Evolutionary conservation across 805 yeast genomes (phyloP).

Genomic region (Starmerella davenportii): DNA sequence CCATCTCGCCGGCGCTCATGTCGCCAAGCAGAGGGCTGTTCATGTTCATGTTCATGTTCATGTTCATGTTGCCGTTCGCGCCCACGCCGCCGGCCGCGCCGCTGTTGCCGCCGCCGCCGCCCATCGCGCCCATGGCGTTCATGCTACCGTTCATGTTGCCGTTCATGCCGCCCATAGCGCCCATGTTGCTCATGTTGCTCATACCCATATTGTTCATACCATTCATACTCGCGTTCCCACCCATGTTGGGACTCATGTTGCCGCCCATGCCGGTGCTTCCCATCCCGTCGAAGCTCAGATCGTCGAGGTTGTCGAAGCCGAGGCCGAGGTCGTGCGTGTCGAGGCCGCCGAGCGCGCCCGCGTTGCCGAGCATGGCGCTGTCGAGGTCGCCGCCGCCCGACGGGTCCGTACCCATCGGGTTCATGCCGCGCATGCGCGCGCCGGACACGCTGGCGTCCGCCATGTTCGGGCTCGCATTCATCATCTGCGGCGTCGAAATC

Average conservation of each 20-base stretch:
- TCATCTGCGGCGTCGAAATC: neutral
- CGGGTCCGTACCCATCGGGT: neutral
- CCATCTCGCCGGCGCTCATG: neutral
- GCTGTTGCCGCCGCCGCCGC: slow-evolving; percentile 16
- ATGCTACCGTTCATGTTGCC: slow-evolving; percentile 2
- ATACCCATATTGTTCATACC: neutral
- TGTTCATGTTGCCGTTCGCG: slow-evolving; percentile 2
- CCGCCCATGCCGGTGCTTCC: slow-evolving; percentile 20
- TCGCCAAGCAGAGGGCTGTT: neutral
- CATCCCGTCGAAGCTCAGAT: neutral
- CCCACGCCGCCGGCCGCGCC: slow-evolving; percentile 17
- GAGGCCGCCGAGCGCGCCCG: slow-evolving; percentile 6
- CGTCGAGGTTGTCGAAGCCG: neutral
- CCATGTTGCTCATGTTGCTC: slow-evolving; percentile 4
- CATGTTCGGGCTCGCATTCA: neutral
- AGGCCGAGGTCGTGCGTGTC: neutral
- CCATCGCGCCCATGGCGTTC: neutral
- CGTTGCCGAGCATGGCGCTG: slow-evolving; percentile 19
- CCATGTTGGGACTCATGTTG: slow-evolving; percentile 8
- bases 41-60: neutral
- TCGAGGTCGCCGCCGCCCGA: slow-evolving; percentile 12
- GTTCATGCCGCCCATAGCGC: slow-evolving; percentile 6
- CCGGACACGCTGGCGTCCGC: no score
- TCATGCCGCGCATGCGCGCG: slow-evolving; percentile 8
- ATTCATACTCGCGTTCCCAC: slow-evolving; percentile 15